Evolutionary conservation across 345 rosid genomes (phyloP).

Genomic region (Geranium brycei): DNA sequence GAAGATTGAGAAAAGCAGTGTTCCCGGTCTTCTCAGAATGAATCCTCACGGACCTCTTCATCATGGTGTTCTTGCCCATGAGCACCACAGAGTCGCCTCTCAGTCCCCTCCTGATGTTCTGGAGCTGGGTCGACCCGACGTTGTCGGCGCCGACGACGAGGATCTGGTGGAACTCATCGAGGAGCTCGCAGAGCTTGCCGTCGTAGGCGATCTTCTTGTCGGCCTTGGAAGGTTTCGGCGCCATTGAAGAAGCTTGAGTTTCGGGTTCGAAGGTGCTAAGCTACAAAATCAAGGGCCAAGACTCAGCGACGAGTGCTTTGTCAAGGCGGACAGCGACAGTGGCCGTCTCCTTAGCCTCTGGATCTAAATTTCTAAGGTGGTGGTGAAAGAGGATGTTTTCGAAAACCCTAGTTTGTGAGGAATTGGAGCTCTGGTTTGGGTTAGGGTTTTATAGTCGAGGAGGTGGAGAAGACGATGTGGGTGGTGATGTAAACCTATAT

Average conservation of each 20-base stretch:
- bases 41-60: conserved; percentile 56
- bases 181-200: conserved; percentile 45
- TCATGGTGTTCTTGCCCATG: conserved; percentile 80
- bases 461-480: not conserved
- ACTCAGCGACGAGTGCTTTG: conserved; percentile 21
- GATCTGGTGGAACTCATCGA: conserved; percentile 61
- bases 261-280: not conserved
- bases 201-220: conserved; percentile 57
- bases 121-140: conserved; percentile 67
- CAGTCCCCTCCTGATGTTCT: conserved; percentile 48
- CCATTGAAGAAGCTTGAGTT: conserved; percentile 15
- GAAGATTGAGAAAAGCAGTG: conserved; percentile 23
- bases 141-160: conserved; percentile 57
- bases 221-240: conserved; percentile 26
- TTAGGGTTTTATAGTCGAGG: conserved; percentile 2
- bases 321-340: conserved; percentile 50
- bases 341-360: conserved; percentile 60
- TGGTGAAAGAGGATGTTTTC: not conserved
- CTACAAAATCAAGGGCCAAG: conserved; percentile 52
- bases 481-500: conserved; percentile 29
- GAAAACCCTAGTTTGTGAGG: not conserved
- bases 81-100: conserved; percentile 55
- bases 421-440: not conserved
- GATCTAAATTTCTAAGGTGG: not conserved
- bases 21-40: conserved; percentile 48